Percentiles rank a stretch among this genome's conserved stretches.
Conservation (phyloP, 164 flowering plant species). For the Macadamia integrifolia region DNA sequence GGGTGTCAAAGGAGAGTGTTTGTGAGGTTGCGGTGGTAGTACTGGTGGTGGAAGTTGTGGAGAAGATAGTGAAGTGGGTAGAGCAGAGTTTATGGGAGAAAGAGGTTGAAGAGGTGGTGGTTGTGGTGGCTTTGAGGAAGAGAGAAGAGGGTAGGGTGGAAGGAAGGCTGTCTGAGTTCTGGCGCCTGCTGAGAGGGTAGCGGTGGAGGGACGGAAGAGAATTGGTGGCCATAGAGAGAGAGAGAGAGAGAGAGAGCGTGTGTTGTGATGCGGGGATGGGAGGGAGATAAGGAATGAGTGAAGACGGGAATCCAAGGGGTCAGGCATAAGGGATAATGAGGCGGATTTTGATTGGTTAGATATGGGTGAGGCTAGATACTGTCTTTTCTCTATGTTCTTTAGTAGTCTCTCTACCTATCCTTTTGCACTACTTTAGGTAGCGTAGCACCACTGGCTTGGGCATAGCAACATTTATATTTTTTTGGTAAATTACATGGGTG, state of each 20-base stretch:
- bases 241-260: not conserved
- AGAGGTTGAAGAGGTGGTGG: conserved; percentile 18
- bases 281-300: conserved; percentile 30
- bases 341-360: conserved; percentile 41
- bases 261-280: not conserved
- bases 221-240: conserved; percentile 40
- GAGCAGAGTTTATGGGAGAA: conserved; percentile 12
- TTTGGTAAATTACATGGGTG: too few species aligned
- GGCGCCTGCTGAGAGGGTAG: conserved; percentile 26
- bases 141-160: conserved; percentile 21
- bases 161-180: conserved; percentile 20
- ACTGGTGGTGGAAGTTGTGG: conserved; percentile 18
- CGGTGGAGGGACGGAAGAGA: conserved; percentile 42
- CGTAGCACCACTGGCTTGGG: too few species aligned
- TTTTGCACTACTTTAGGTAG: too few species aligned
- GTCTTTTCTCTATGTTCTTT: not conserved
- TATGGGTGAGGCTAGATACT: conserved; percentile 46
- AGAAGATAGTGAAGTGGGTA: conserved; percentile 22
- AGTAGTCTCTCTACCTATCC: not conserved
- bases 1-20: conserved; percentile 46
- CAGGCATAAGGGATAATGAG: conserved; percentile 19
- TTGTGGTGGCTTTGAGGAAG: conserved; percentile 26
- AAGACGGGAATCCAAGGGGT: conserved; percentile 18
- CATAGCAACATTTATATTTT: too few species aligned
- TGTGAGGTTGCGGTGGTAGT: conserved; percentile 24